Percentiles rank a stretch among this genome's conserved stretches.
Evolutionary conservation across 192 early-diverging fungal species (phyloP).

Genomic region (Pilobolus umbonatus): DNA sequence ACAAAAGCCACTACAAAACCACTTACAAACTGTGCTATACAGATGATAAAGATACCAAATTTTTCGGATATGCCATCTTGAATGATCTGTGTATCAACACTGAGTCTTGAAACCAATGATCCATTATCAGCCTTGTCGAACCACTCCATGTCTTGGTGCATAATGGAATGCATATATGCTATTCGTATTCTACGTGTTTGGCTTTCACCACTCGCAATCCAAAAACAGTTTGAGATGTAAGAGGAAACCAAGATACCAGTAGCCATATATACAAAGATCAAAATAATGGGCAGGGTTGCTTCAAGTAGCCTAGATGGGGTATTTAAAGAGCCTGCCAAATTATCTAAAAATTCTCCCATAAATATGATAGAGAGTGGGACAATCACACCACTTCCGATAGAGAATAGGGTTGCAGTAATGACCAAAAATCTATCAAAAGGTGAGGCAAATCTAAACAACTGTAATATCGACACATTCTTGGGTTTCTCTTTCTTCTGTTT

Average conservation of each 20-base stretch:
- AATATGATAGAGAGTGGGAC: slow-evolving; percentile 27
- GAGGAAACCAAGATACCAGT: slow-evolving; percentile 47
- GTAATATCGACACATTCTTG: slow-evolving; percentile 46
- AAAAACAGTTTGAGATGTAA: slow-evolving; percentile 55
- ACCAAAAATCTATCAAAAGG: slow-evolving; percentile 15
- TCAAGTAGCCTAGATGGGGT: slow-evolving; percentile 21
- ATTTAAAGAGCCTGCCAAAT: not conserved
- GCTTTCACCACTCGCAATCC: slow-evolving; percentile 41
- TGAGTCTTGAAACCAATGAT: slow-evolving; percentile 78
- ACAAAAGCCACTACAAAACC: slow-evolving; percentile 74
- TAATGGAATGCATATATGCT: slow-evolving; percentile 64
- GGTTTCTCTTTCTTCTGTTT: slow-evolving; percentile 38
- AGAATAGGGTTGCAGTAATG: slow-evolving; percentile 5
- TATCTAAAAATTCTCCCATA: slow-evolving; percentile 26
- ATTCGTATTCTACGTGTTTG: slow-evolving; percentile 59
- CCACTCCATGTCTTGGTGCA: slow-evolving; percentile 81
- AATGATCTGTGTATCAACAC: slow-evolving; percentile 74
- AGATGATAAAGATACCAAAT: slow-evolving; percentile 63
- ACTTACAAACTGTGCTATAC: slow-evolving; percentile 57
- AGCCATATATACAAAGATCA: slow-evolving; percentile 57
- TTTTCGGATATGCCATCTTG: slow-evolving; percentile 88
- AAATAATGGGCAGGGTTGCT: slow-evolving; percentile 17
- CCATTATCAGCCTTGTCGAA: no score
- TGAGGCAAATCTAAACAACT: slow-evolving; percentile 64
- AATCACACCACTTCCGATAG: slow-evolving; percentile 18